Percentiles rank a stretch among this genome's conserved stretches.
Evolutionary conservation across 164 flowering plant species (phyloP).

Genomic region (Brasenia schreberi): DNA sequence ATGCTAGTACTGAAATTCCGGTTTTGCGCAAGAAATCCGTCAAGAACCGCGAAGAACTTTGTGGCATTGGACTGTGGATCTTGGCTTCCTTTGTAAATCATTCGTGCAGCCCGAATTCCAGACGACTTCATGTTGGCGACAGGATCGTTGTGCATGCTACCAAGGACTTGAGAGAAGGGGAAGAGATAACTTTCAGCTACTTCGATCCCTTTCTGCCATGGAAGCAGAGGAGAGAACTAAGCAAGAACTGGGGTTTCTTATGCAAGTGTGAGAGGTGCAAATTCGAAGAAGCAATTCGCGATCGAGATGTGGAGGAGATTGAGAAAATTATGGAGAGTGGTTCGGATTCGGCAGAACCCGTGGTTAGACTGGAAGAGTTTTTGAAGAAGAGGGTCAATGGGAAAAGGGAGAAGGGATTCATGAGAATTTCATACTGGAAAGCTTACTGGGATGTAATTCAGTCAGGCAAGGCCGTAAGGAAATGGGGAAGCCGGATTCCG

Average conservation of each 20-base stretch:
- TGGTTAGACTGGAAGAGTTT: constrained; percentile 51
- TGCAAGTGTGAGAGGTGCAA: constrained; percentile 72
- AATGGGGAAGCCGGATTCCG: constrained; percentile 69
- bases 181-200: constrained; percentile 77
- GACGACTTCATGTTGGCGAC: constrained; percentile 71
- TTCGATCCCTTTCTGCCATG: constrained; percentile 49
- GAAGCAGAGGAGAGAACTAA: constrained; percentile 35
- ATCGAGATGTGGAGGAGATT: constrained; percentile 41
- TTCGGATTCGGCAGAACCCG: constrained; percentile 31
- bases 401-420: constrained; percentile 44
- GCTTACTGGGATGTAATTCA: constrained; percentile 29
- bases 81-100: constrained; percentile 79
- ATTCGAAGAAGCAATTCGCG: constrained; percentile 37
- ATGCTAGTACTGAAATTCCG: constrained; percentile 59
- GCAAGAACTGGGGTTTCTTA: constrained; percentile 56
- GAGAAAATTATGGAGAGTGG: constrained; percentile 42
- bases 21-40: constrained; percentile 54
- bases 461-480: constrained; percentile 45
- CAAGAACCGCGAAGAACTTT: constrained; percentile 33
- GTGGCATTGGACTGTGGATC: constrained; percentile 80
- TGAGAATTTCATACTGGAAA: constrained; percentile 71
- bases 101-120: constrained; percentile 66
- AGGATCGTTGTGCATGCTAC: constrained; percentile 53
- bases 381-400: constrained; percentile 48
- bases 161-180: constrained; percentile 68